Base-by-base conservation (phyloP, 495 filamentous ascomycete genomes). In the Penicillium goetzii region DNA sequence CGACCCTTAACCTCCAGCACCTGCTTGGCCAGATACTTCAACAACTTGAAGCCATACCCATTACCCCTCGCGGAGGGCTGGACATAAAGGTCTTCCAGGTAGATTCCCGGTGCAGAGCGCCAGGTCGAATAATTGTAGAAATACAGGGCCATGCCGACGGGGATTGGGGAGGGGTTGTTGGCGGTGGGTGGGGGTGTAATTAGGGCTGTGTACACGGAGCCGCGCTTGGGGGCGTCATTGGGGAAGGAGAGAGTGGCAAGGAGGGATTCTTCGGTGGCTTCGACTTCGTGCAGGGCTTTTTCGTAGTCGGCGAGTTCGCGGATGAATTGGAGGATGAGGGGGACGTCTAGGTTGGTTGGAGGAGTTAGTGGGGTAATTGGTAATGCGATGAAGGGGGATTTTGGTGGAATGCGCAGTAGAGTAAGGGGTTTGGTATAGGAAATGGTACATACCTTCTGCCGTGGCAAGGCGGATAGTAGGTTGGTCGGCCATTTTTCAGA, bases 1-100 rank as follows among this genome's bases (percentile, higher is more conserved):
- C 84, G 83, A 0, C 93, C 93, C 14, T 84, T 78, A 38, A 93
- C 86, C 61, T 82, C 82, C 40, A 75, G 38, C 56, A 91, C 79
- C 55, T 90, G 84, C 75, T 94, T 90, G 36, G 94, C 94, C 74
- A 97, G 77, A 70, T 86, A 86, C 54, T 84, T 84, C 40, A 99
- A 79, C 72, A 98, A 67, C 70, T 82, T 77, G 71, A 87, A 89
- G 15, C 92, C 95, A 69, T 94, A 96, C 3, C 94, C 93, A 33
- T 85, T 80, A 23, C 88, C 87, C 6, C 95, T 78, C 50, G 89
- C 88, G 28, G 74, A 76, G 25, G 87, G 84, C 68, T 88, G 80
- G 33, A 99, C 92, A 69, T 90, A 97, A 11, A 99, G 79, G 72
- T 99, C 95, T 72, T 99, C 95, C 14, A 99, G 88, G 70, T 95